phyloP scores from a whole-genome alignment of 176 grass and related monocot species.

The Puya raimondii region DNA sequence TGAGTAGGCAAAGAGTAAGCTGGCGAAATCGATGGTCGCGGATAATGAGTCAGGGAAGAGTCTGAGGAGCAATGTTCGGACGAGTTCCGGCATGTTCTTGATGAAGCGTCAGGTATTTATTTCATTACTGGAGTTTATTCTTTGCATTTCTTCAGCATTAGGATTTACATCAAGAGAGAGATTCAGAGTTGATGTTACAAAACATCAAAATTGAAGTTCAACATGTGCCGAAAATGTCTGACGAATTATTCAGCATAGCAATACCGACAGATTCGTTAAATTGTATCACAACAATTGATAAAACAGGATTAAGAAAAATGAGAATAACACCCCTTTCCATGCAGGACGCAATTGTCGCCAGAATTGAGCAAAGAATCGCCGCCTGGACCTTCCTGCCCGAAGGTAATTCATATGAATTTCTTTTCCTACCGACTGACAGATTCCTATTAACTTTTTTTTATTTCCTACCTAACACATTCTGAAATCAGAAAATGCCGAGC shows the following conservation, averaged over 20 bases:
- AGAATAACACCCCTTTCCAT: conserved; percentile 16
- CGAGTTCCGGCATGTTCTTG: conserved; percentile 34
- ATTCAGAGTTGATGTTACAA: too few species aligned
- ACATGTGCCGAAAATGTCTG: too few species aligned
- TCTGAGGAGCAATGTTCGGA: conserved; percentile 24
- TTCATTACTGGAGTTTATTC: neutral
- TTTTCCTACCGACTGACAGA: neutral
- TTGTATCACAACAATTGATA: neutral
- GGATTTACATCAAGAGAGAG: too few species aligned
- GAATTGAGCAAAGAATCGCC: conserved; percentile 71
- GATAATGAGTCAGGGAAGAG: conserved; percentile 32
- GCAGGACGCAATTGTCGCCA: conserved; percentile 62
- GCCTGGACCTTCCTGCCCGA: conserved; percentile 86
- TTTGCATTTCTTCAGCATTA: too few species aligned
- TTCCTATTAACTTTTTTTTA: conserved; percentile 10
- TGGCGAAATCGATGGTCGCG: conserved; percentile 26
- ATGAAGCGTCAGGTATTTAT: conserved; percentile 20
- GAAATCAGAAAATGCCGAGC: conserved; percentile 55
- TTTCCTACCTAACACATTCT: neutral
- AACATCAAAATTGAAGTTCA: too few species aligned
- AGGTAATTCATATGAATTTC: conserved; percentile 26
- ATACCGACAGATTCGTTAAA: too few species aligned
- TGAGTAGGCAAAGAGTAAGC: conserved; percentile 21
- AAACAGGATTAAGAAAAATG: neutral
- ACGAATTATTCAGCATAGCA: too few species aligned